Percentiles rank a stretch among this genome's conserved stretches.
These are phyloP conservation scores for Ambispora gerdemannii DNA, from an alignment of 192 early-diverging fungal genomes.

Conservation along the genomic window DNA sequence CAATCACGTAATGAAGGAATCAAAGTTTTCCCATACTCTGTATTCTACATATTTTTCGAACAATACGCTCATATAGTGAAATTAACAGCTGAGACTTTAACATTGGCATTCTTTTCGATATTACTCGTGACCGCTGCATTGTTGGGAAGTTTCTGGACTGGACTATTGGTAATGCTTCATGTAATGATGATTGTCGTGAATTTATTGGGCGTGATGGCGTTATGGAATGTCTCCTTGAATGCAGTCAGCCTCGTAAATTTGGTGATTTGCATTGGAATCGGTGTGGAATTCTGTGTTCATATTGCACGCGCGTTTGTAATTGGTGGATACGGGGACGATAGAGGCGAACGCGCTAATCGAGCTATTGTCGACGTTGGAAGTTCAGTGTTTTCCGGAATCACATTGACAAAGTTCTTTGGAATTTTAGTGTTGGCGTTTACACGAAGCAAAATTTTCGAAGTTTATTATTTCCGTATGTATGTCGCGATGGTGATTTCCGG, in stretches of 20 bases:
- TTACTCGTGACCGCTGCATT: slow-evolving; percentile 50
- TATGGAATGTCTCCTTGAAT: slow-evolving; percentile 58
- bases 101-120: slow-evolving; percentile 51
- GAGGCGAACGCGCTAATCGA: slow-evolving; percentile 44
- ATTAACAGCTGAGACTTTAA: slow-evolving; percentile 48
- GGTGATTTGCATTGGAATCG: slow-evolving; percentile 64
- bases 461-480: slow-evolving; percentile 70
- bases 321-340: slow-evolving; percentile 40
- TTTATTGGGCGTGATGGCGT: slow-evolving; percentile 54
- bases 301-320: slow-evolving; percentile 57
- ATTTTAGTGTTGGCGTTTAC: slow-evolving; percentile 65
- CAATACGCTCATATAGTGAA: slow-evolving; percentile 57
- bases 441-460: slow-evolving; percentile 63
- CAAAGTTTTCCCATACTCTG: slow-evolving; percentile 58
- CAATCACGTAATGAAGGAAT: slow-evolving; percentile 38
- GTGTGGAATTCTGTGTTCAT: slow-evolving; percentile 68
- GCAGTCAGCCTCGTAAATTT: slow-evolving; percentile 64
- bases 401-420: slow-evolving; percentile 64
- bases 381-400: slow-evolving; percentile 64
- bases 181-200: slow-evolving; percentile 60
- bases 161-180: slow-evolving; percentile 49
- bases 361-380: slow-evolving; percentile 59
- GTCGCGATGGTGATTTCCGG: slow-evolving; percentile 58
- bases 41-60: slow-evolving; percentile 68
- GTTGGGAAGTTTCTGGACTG: slow-evolving; percentile 50